phyloP scores from a whole-genome alignment of 169 alveolate genomes.

The Cyclospora cayetanensis region DNA sequence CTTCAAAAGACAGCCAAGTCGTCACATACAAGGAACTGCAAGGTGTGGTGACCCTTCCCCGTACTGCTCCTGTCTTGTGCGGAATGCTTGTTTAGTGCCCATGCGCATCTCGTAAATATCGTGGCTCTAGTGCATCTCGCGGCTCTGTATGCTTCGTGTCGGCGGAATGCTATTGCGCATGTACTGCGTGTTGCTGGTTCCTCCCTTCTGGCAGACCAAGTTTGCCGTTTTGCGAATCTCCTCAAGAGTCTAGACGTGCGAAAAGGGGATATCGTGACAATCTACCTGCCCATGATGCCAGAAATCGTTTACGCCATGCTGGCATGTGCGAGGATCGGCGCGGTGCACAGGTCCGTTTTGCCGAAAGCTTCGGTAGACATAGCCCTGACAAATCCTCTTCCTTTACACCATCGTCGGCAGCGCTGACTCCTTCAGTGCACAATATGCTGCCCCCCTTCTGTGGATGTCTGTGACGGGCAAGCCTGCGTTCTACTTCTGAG shows the following conservation, averaged over 20 bases:
- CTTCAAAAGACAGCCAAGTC: constrained; percentile 79
- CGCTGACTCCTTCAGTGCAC: no score
- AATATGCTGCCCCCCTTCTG: no score
- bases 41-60: constrained; percentile 69
- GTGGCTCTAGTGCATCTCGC: no score
- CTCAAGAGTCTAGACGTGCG: constrained; percentile 91
- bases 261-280: constrained; percentile 95
- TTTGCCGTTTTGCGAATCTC: constrained; percentile 92
- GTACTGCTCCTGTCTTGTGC: background rate
- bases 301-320: constrained; percentile 92
- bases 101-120: background rate
- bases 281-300: constrained; percentile 97
- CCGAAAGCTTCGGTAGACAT: no score
- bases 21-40: constrained; percentile 85
- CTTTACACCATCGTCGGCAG: no score
- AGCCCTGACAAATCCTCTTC: no score
- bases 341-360: constrained; percentile 92
- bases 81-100: background rate
- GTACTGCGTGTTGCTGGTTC: no score
- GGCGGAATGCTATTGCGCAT: no score
- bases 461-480: background rate
- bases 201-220: constrained; percentile 58
- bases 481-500: no score
- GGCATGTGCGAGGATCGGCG: constrained; percentile 98
- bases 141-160: background rate